Conservation (phyloP, 1,139 yeast genomes). For the Sugiyamaella japonica region DNA sequence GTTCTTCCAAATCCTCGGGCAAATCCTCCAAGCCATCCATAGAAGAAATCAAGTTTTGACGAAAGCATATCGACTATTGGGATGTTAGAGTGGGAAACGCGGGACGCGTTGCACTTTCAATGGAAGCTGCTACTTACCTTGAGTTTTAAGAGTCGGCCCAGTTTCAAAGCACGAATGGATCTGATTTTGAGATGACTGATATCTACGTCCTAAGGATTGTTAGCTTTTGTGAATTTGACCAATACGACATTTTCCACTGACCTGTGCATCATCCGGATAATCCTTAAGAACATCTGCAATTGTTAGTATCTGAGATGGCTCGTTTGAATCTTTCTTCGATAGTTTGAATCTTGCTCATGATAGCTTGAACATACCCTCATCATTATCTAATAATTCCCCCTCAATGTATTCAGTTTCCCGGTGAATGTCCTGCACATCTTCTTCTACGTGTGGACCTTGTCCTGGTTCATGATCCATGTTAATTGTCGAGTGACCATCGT, state of each 20-base stretch:
- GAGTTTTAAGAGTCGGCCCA: slow-evolving; percentile 43
- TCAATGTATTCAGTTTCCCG: slow-evolving; percentile 26
- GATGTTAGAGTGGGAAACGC: too few species aligned
- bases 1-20: slow-evolving; percentile 61
- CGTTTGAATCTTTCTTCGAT: neutral
- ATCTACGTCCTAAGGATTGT: slow-evolving; percentile 50
- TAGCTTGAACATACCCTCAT: slow-evolving; percentile 24
- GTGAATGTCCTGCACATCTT: slow-evolving; percentile 10
- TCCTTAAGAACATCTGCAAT: slow-evolving; percentile 59
- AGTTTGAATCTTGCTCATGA: too few species aligned
- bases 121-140: slow-evolving; percentile 20
- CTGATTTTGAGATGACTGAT: slow-evolving; percentile 75
- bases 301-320: slow-evolving; percentile 5
- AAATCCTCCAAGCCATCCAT: slow-evolving; percentile 68
- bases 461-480: slow-evolving; percentile 10
- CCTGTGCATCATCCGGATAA: slow-evolving; percentile 58
- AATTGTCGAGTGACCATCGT: neutral
- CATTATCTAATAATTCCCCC: slow-evolving; percentile 31
- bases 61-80: slow-evolving; percentile 64
- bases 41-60: slow-evolving; percentile 81
- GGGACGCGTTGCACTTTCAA: too few species aligned
- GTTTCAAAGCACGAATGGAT: slow-evolving; percentile 63
- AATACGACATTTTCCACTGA: neutral
- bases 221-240: neutral
- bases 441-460: neutral